phyloP scores from a whole-genome alignment of 2,329 filamentous ascomycete species.

The Xylaria sp. region DNA sequence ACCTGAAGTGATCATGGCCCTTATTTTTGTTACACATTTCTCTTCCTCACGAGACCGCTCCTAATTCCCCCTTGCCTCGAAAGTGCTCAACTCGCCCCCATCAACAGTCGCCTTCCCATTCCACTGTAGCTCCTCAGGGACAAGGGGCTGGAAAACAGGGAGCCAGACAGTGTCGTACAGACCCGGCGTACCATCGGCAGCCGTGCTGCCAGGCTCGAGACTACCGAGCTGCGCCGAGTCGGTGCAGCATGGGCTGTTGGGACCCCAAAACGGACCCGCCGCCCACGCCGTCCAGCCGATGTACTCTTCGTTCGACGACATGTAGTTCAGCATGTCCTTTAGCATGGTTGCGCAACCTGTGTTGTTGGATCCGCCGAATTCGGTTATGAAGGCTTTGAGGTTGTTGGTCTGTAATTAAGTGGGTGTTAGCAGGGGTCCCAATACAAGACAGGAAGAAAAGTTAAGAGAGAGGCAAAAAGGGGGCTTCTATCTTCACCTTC shows the following conservation, averaged over 20 bases:
- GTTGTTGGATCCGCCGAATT: conserved; percentile 59
- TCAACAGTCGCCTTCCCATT: conserved; percentile 47
- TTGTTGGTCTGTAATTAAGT: conserved; percentile 9
- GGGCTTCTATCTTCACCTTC: conserved; percentile 38
- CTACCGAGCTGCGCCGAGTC: conserved; percentile 55
- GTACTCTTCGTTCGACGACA: conserved; percentile 57
- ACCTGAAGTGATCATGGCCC: too few relatives aligned
- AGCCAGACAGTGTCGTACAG: conserved; percentile 59
- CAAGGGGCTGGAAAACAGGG: conserved; percentile 55
- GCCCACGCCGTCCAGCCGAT: conserved; percentile 64
- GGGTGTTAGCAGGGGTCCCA: conserved; percentile 4
- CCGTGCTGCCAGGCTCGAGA: conserved; percentile 58
- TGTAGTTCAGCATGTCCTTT: conserved; percentile 56
- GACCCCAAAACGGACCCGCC: conserved; percentile 61
- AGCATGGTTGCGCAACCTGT: conserved; percentile 55
- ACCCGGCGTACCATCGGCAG: conserved; percentile 54
- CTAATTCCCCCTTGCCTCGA: conserved; percentile 1
- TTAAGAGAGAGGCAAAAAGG: background rate
- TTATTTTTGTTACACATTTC: too few relatives aligned
- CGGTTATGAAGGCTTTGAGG: conserved; percentile 60
- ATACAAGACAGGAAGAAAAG: too few relatives aligned
- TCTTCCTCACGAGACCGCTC: too few relatives aligned
- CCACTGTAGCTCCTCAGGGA: conserved; percentile 55
- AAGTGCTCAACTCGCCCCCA: conserved; percentile 38
- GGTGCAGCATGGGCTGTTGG: conserved; percentile 54